Evolutionary conservation across 768 basidiomycete species (phyloP), one percentile per base, ranked within the genome.

Genomic region (Floccularia luteovirens): DNA sequence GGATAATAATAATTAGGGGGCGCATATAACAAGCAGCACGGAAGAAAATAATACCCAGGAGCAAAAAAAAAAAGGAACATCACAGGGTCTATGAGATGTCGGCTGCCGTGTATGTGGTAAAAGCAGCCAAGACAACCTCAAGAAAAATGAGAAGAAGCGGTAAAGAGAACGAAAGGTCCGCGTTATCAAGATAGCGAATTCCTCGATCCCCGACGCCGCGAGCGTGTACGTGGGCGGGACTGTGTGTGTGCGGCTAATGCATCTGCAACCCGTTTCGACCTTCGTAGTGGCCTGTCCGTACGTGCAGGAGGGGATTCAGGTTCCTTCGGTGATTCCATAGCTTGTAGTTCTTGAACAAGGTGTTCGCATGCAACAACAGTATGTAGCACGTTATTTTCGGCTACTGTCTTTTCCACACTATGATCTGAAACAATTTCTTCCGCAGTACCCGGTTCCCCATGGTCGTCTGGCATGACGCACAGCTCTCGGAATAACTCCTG

Each of bases 241-340:
- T 69, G 69, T 23, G 70, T 60, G 31, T 73, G 67, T 5, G 71
- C 70, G 34, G 72, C 71, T 31, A 67, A 61, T 13, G 76, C 74
- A 43, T 75, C 68, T 22, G 81, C 80, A 16, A 84, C 82, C 33
- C 84, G 66, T 61, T 77, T 82, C 44, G 84, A 87, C 43, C 82
- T 68, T 21, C 79, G 64, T 39, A 79, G 50, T 0, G 72, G 69
- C 31, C 61, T 63, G 28, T 62, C 64, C 27, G 40, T 20, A 25
- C 43, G 42, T 27, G 42, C 48, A 0, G 19, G 35, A 6, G 39
- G 32, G 22, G 17, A 6, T 20, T 40, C 37, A 8, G 34, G 17
- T 3, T 13, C 27, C 21, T 30, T 27, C 3, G 30, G 35, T 16
- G 33, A 17, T 20, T 19, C 13, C 28, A 28, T n/a, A 27, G 38